phyloP scores from a whole-genome alignment of 2,329 filamentous ascomycete genomes.

The Blumeriella jaapii region DNA sequence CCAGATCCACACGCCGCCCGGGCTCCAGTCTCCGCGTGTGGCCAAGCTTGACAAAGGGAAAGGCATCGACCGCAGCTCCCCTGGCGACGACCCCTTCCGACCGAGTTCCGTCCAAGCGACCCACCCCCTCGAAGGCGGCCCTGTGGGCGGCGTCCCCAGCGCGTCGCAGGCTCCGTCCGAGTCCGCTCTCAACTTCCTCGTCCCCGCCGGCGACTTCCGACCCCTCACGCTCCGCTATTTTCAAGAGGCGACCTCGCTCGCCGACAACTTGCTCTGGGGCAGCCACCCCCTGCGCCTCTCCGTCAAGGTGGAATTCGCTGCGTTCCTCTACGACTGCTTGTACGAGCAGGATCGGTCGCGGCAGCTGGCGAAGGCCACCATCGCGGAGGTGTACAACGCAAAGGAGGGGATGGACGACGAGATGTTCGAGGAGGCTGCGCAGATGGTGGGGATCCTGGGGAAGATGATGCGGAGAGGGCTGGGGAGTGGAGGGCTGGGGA shows the following conservation, averaged over 20 bases:
- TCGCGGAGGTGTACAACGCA: slow-evolving; percentile 83
- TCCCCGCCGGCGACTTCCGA: slow-evolving; percentile 71
- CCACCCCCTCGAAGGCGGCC: slow-evolving; percentile 28
- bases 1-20: slow-evolving; percentile 31
- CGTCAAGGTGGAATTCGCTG: slow-evolving; percentile 83
- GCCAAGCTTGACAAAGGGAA: slow-evolving; percentile 25
- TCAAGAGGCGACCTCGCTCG: slow-evolving; percentile 60
- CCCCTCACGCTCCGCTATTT: slow-evolving; percentile 76
- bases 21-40: slow-evolving; percentile 22
- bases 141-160: slow-evolving; percentile 33
- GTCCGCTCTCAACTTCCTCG: slow-evolving; percentile 58
- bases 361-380: slow-evolving; percentile 67
- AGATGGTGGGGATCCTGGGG: slow-evolving; percentile 74
- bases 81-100: slow-evolving; percentile 14
- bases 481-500: slow-evolving; percentile 12
- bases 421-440: slow-evolving; percentile 85
- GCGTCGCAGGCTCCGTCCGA: slow-evolving; percentile 29
- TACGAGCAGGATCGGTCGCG: slow-evolving; percentile 71
- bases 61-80: slow-evolving; percentile 17
- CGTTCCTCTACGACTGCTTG: slow-evolving; percentile 86
- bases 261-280: slow-evolving; percentile 67
- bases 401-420: slow-evolving; percentile 90
- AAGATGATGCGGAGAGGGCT: slow-evolving; percentile 74
- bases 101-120: slow-evolving; percentile 26
- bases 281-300: slow-evolving; percentile 84